Conservation (phyloP, 176 grass and related monocot genomes). For the Poa pratensis region DNA sequence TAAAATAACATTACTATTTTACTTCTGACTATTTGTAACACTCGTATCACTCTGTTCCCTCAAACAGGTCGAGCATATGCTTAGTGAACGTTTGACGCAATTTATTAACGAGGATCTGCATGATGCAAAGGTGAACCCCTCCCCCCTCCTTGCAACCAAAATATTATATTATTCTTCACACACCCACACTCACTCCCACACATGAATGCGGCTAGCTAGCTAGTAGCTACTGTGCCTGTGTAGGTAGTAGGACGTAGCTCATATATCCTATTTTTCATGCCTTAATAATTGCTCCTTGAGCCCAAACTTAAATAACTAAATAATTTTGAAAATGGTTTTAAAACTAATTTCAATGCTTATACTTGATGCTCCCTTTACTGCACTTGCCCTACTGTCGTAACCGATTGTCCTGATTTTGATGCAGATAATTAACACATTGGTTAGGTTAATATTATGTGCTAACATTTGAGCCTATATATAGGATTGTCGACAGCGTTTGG, state of each 20-base stretch:
- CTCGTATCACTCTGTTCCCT: slow-evolving; percentile 32
- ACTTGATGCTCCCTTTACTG: not conserved
- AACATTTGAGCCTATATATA: slow-evolving; percentile 39
- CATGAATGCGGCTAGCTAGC: not conserved
- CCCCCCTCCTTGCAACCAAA: not conserved
- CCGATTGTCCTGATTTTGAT: slow-evolving; percentile 1
- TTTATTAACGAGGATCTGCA: slow-evolving; percentile 78
- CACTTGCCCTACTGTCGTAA: slow-evolving; percentile 2
- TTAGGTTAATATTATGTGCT: slow-evolving; percentile 36
- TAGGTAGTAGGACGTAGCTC: too few relatives aligned
- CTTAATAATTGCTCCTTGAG: not conserved
- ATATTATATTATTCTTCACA: not conserved
- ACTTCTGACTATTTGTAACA: slow-evolving; percentile 17
- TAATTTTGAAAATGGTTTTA: slow-evolving; percentile 4
- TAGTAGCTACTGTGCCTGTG: too few relatives aligned
- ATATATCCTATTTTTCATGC: not conserved
- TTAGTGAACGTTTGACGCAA: slow-evolving; percentile 82
- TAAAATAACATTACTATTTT: slow-evolving; percentile 14
- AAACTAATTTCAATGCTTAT: slow-evolving; percentile 8
- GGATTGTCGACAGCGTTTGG: slow-evolving; percentile 88
- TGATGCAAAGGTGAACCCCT: slow-evolving; percentile 67
- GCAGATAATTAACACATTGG: slow-evolving; percentile 33
- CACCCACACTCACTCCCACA: not conserved
- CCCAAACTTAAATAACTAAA: not conserved
- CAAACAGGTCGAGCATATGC: slow-evolving; percentile 94